These are phyloP conservation scores for Wickerhamiella musiphila DNA, from an alignment of 805 yeast species.

Conservation along the genomic window DNA sequence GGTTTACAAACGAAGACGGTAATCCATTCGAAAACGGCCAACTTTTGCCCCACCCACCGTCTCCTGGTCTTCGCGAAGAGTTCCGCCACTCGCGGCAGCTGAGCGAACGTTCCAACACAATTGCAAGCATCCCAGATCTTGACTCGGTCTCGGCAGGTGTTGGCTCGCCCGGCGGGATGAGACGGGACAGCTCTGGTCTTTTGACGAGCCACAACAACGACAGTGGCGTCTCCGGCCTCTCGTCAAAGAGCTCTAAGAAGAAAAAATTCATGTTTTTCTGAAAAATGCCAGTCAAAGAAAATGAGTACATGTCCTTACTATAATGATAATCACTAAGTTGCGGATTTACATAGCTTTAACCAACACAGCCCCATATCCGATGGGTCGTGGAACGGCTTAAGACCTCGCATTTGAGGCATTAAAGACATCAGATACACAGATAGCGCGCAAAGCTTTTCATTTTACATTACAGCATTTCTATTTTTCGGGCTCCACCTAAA, in stretches of 20 bases:
- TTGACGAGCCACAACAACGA: background rate
- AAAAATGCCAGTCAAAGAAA: too few relatives aligned
- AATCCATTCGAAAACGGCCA: constrained; percentile 10
- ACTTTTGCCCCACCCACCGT: too few relatives aligned
- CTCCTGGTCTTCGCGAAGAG: background rate
- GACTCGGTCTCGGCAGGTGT: background rate
- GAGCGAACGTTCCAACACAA: background rate
- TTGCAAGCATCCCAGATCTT: background rate
- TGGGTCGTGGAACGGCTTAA: too few relatives aligned
- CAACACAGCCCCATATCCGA: too few relatives aligned
- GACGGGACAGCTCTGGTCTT: background rate
- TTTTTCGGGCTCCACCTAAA: too few relatives aligned
- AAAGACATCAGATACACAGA: too few relatives aligned
- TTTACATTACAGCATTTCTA: too few relatives aligned
- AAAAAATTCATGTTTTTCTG: constrained; percentile 1
- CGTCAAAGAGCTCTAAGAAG: too few relatives aligned
- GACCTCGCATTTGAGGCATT: too few relatives aligned
- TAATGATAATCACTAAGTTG: background rate
- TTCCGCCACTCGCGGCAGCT: background rate
- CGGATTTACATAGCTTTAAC: background rate
- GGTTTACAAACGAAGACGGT: constrained; percentile 12
- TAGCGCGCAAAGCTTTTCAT: too few relatives aligned
- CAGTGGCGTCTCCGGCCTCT: background rate
- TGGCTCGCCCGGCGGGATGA: background rate
- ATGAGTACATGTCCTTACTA: too few relatives aligned